Base-by-base conservation (phyloP, 768 basidiomycete genomes). In the Termitomyces bulborhizus region DNA sequence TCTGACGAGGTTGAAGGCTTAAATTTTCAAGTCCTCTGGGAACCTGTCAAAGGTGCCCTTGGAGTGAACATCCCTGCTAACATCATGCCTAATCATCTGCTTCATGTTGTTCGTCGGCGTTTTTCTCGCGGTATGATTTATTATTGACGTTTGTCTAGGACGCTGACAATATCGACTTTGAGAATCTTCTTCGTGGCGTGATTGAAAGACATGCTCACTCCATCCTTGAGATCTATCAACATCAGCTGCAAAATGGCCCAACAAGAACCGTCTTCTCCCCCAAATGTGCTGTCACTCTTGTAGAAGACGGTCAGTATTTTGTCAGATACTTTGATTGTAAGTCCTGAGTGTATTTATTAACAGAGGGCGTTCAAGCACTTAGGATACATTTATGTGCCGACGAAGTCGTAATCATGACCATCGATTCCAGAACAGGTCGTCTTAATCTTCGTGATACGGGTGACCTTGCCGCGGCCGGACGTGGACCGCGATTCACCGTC, bases 391-490 rank as follows among this genome's bases (percentile, higher is more conserved):
- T 93, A 16, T 91, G 88, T 61, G 84, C 84, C 1, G 86, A 89
- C 57, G 88, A 93, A 63, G 71, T 85, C 15, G 84, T 92, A 18
- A 73, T 86, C 24, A 78, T 95, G 46, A 84, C 85, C 3, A 81
- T 96, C 40, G 93, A 95, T 60, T 71, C 84, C 4, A 77, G 91
- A 59, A 93, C 88, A 0, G 93, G 93, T 6, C 80, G 83, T 34
- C 70, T 95, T 58, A 86, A 81, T 57, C 74, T 95, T 46, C 79
- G 85, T 24, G 93, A 95, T 67, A 87, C 84, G 2, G 91, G 91
- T 6, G 88, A 89, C 63, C 79, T 92, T 21, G 84, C 86, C 2
- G 83, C 87, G 9, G 84, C 86, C 29, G 83, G 85, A 24, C 78
- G 88, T 34, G 87, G 81, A 1, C 81, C 81, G n/a, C 78, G 81